Conservation (phyloP, 148 eudicot genomes). For the Vaccinium corymbosum region DNA sequence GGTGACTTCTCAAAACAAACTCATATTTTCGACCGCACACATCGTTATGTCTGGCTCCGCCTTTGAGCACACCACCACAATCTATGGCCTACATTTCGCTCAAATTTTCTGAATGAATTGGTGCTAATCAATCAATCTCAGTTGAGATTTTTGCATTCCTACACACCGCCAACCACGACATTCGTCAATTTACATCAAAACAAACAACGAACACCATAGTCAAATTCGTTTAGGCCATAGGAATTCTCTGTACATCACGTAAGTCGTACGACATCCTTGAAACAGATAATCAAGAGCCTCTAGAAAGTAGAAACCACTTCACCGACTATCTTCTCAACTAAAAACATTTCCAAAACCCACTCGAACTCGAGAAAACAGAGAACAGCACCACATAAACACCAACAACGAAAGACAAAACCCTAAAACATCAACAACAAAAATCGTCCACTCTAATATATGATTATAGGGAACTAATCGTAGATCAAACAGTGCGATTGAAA, state of each 20-base stretch:
- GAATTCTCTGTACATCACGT: neutral
- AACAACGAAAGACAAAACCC: constrained; percentile 6
- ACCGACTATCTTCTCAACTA: neutral
- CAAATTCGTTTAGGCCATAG: neutral
- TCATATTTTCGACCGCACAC: too few relatives aligned
- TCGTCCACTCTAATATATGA: neutral
- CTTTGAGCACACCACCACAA: neutral
- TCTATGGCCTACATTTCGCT: neutral
- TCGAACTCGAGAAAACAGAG: neutral
- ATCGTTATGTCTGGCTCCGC: too few relatives aligned
- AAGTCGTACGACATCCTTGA: neutral
- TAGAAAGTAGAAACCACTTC: neutral
- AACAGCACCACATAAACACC: neutral
- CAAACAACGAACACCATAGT: neutral
- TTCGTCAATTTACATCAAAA: neutral
- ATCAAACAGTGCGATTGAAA: neutral
- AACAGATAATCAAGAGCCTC: neutral
- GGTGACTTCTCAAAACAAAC: too few relatives aligned
- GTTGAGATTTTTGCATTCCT: neutral
- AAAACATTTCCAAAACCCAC: neutral
- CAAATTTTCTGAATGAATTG: neutral
- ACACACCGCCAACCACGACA: neutral
- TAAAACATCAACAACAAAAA: neutral
- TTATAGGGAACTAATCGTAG: constrained; percentile 4
- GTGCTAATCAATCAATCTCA: neutral